These are phyloP conservation scores for Chenopodium quinoa DNA, from an alignment of 148 eudicot genomes.

Conservation along the genomic window DNA sequence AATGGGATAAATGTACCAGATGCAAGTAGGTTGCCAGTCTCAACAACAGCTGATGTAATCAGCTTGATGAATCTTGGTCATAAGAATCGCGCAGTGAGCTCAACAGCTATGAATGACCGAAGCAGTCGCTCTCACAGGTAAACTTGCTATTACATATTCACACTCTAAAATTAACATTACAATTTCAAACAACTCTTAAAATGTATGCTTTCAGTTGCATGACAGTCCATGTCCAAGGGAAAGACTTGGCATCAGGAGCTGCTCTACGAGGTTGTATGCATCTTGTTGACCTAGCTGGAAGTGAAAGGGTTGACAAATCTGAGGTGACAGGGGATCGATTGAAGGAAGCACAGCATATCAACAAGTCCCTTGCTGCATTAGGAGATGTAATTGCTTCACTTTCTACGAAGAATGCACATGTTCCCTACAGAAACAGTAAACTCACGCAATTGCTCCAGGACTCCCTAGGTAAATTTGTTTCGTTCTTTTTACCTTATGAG, in stretches of 20 bases:
- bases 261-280: slow-evolving; percentile 81
- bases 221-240: slow-evolving; percentile 94
- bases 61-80: slow-evolving; percentile 75
- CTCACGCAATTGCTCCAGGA: slow-evolving; percentile 94
- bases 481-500: not conserved
- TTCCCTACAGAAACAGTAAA: slow-evolving; percentile 89
- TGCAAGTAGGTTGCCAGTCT: slow-evolving; percentile 73
- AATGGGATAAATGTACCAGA: slow-evolving; percentile 89
- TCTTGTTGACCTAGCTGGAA: slow-evolving; percentile 96
- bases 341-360: slow-evolving; percentile 92
- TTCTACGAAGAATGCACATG: slow-evolving; percentile 69
- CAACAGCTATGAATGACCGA: slow-evolving; percentile 90
- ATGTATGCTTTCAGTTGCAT: slow-evolving; percentile 62
- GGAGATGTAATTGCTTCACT: slow-evolving; percentile 95
- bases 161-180: not conserved
- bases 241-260: slow-evolving; percentile 70
- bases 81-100: slow-evolving; percentile 82
- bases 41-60: slow-evolving; percentile 80
- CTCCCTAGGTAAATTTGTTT: slow-evolving; percentile 64
- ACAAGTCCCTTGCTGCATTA: slow-evolving; percentile 87
- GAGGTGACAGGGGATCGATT: slow-evolving; percentile 84
- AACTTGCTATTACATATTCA: not conserved
- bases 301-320: slow-evolving; percentile 86
- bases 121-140: slow-evolving; percentile 99
- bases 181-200: not conserved